Percentiles rank a stretch among this genome's conserved stretches.
phyloP scores from a whole-genome alignment of 345 rosid genomes.

The Gossypium turneri region DNA sequence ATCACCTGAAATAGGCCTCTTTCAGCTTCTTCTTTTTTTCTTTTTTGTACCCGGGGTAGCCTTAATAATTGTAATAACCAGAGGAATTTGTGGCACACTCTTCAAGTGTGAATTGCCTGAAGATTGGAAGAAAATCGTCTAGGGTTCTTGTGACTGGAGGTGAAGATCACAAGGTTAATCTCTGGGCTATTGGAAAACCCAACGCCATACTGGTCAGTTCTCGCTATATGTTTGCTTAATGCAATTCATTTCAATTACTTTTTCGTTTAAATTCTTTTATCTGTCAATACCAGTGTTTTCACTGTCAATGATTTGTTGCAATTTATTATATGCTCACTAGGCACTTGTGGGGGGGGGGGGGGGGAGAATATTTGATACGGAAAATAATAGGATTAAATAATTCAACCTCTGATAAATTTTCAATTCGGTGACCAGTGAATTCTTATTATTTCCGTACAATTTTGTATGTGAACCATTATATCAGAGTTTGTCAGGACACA shows the following conservation, averaged over 20 bases:
- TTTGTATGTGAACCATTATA: slow-evolving; percentile 5
- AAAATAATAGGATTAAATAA: background rate
- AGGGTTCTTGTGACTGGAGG: slow-evolving; percentile 96
- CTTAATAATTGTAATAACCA: slow-evolving; percentile 43
- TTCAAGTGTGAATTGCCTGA: slow-evolving; percentile 83
- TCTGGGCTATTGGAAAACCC: slow-evolving; percentile 99
- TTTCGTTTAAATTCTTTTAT: background rate
- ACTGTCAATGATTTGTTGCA: background rate
- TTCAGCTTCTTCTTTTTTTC: background rate
- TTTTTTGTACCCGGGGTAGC: slow-evolving; percentile 12
- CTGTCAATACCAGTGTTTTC: background rate
- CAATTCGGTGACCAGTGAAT: background rate
- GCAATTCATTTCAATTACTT: background rate
- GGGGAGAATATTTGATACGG: background rate
- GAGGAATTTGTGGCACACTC: slow-evolving; percentile 99
- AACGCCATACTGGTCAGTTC: slow-evolving; percentile 92
- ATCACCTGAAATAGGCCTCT: background rate
- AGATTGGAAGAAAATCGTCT: slow-evolving; percentile 94
- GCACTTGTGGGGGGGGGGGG: background rate
- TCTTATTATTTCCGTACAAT: background rate
- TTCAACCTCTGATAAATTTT: background rate
- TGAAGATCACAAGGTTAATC: slow-evolving; percentile 96
- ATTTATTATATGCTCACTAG: background rate
- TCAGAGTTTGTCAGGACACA: slow-evolving; percentile 96
- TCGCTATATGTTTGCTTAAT: slow-evolving; percentile 8